Evolutionary conservation across 345 rosid species (phyloP), one percentile per base, ranked within the genome.

Genomic region (Lepidium didymum): DNA sequence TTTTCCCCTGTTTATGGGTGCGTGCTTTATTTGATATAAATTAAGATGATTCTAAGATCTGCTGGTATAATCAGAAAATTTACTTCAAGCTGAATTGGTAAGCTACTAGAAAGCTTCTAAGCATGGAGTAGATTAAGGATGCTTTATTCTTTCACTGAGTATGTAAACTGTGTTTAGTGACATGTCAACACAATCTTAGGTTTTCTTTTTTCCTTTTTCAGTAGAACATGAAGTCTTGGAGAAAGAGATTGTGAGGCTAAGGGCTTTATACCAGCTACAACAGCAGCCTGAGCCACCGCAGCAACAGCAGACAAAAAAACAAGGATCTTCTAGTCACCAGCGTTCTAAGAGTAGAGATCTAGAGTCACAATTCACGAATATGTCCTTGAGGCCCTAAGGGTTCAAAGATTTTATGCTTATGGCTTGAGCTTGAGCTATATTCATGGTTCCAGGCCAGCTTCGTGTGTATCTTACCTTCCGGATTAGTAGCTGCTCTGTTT

Each of bases 171-270:
- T 56, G 38, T 34, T 10, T 15, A 10, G 21, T 47, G 46, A 23
- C 45, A 37, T 12, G 54, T 9, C 9, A 37, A 38, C 38, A 1
- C 31, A 31, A n/a, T 10, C 35, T 23, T 29, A 7, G 4, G 25
- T 64, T 36, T 7, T 8, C 31, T 27, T 5, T 29, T 29, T 29
- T 29, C 7, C 1, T 13, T 11, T 62, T 69, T 49, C 87, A 91
- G 97, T 91, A 83, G 97, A 91, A 78, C 97, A 91, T 21, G 92
- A 91, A 46, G 96, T 89, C 64, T 77, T 91, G 79, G 97, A 89
- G 81, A 85, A 89, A 80, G 96, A 91, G 81, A 83, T 87, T 35
- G 87, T 81, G 68, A 86, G 96, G 83, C 78, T 91, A 38, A 79
- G 83, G 59, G 69, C 81, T 36, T 61, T 87, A 74, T 87, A 83